These are phyloP conservation scores for Colletotrichum sidae DNA, from an alignment of 2,329 filamentous ascomycete genomes.

Conservation along the genomic window DNA sequence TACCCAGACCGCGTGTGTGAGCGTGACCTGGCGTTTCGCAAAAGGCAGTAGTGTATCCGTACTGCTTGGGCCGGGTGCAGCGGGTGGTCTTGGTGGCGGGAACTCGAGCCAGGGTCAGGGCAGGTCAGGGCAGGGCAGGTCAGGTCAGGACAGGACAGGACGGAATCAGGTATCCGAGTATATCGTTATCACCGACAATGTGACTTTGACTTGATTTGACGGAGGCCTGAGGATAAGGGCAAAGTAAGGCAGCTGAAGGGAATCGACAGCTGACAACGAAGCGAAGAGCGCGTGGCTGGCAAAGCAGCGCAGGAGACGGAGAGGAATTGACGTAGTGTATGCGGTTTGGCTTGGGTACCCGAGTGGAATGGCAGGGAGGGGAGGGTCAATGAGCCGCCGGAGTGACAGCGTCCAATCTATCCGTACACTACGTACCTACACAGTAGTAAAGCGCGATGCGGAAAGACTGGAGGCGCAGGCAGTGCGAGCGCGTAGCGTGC, in stretches of 20 bases:
- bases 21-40: too few species aligned
- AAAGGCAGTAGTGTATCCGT: too few species aligned
- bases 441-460: background rate
- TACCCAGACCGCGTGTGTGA: slow-evolving; percentile 1
- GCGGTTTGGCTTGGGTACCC: slow-evolving; percentile 11
- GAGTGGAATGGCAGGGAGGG: slow-evolving; percentile 15
- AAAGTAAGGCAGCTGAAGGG: background rate
- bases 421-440: too few species aligned
- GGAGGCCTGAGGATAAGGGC: too few species aligned
- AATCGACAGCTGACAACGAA: background rate
- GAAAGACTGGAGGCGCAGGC: background rate
- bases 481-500: background rate
- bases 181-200: too few species aligned
- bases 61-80: slow-evolving; percentile 25
- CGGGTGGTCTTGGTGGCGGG: slow-evolving; percentile 29
- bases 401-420: slow-evolving; percentile 7
- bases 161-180: too few species aligned
- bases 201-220: too few species aligned
- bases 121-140: background rate
- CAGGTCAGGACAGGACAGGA: too few species aligned
- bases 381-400: slow-evolving; percentile 20
- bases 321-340: slow-evolving; percentile 11
- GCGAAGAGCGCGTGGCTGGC: slow-evolving; percentile 16
- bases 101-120: slow-evolving; percentile 10
- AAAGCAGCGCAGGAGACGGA: background rate